These are phyloP conservation scores for Penicillium pancosmium DNA, from an alignment of 495 filamentous ascomycete species.

Conservation along the genomic window DNA sequence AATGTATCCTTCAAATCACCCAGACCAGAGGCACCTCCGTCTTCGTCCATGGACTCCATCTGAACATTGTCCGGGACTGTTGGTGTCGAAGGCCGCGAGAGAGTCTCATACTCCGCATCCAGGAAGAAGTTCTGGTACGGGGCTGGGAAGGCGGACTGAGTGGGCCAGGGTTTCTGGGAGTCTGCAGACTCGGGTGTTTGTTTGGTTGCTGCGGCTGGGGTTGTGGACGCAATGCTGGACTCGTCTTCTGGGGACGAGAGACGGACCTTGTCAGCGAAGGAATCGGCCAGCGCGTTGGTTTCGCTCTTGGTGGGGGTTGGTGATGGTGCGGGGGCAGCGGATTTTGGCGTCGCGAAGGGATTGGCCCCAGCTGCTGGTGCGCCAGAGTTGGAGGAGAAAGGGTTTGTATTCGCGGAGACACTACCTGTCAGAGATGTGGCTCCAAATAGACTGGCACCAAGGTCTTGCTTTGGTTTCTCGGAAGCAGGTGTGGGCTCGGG, in stretches of 20 bases:
- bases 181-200: slow-evolving; percentile 35
- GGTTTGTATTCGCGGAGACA: slow-evolving; percentile 57
- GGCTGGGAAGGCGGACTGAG: slow-evolving; percentile 59
- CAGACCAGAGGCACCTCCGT: slow-evolving; percentile 43
- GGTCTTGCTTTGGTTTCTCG: slow-evolving; percentile 52
- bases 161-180: slow-evolving; percentile 70
- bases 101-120: slow-evolving; percentile 89
- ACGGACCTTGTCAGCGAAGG: slow-evolving; percentile 70
- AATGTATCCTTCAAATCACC: slow-evolving; percentile 82
- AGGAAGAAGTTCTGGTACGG: slow-evolving; percentile 79
- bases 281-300: slow-evolving; percentile 57
- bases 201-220: slow-evolving; percentile 39
- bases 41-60: slow-evolving; percentile 60
- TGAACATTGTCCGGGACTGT: slow-evolving; percentile 51
- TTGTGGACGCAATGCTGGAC: slow-evolving; percentile 1
- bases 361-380: slow-evolving; percentile 34
- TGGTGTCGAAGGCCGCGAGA: slow-evolving; percentile 54
- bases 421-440: slow-evolving; percentile 42
- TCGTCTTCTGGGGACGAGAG: slow-evolving; percentile 43
- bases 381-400: slow-evolving; percentile 50
- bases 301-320: slow-evolving; percentile 22
- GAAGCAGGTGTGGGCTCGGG: slow-evolving; percentile 28
- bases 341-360: slow-evolving; percentile 51
- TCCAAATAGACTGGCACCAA: slow-evolving; percentile 58
- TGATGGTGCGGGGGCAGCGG: slow-evolving; percentile 42